Evolutionary conservation across 2,329 filamentous ascomycete species (phyloP), one percentile per base, ranked within the genome.

Genomic region (Colletotrichum trifolii): DNA sequence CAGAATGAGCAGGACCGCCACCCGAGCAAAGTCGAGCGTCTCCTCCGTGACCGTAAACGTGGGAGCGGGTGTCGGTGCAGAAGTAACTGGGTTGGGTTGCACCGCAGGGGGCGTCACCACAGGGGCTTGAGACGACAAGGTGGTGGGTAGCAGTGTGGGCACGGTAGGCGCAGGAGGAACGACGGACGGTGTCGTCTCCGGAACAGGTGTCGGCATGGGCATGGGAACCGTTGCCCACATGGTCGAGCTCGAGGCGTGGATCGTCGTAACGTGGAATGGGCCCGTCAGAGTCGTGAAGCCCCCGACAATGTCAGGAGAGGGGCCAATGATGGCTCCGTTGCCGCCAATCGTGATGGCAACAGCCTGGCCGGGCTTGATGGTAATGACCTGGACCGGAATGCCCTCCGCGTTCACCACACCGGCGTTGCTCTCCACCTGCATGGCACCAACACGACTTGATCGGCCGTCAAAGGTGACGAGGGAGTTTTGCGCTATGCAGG

Each of bases 401-500:
- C 45, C 67, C 10, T 68, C 69, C 4, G 59, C 66, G 11, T 54
- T 33, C 33, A 55, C 53, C 17, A 50, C 17, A 15, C 48, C 39
- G 13, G 43, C 53, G n/a, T 54, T 47, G 25, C 12, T 56, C 7
- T 74, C 34, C 39, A 64, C 73, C 43, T 73, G 70, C 6, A n/a
- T 40, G 12, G 36, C 73, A 67, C 76, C 75, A 12, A 73, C 69
- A 36, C 81, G 77, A 4, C 77, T 73, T 2, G 80, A 77, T 60
- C 77, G 76, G 5, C 89, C 90, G 70, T 92, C 87, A 75, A 97
- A 97, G 0, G 92, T 93, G 13, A 98, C 90, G 4, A 99, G 83
- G 0, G 93, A 90, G 72, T 98, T 98, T 75, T 97, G 91, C 0
- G 90, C 88, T 8, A 88, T 87, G 76, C 96, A 99, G 59, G 91